Conservation (phyloP, 2,329 filamentous ascomycete genomes). For the Diaporthe longicolla region DNA sequence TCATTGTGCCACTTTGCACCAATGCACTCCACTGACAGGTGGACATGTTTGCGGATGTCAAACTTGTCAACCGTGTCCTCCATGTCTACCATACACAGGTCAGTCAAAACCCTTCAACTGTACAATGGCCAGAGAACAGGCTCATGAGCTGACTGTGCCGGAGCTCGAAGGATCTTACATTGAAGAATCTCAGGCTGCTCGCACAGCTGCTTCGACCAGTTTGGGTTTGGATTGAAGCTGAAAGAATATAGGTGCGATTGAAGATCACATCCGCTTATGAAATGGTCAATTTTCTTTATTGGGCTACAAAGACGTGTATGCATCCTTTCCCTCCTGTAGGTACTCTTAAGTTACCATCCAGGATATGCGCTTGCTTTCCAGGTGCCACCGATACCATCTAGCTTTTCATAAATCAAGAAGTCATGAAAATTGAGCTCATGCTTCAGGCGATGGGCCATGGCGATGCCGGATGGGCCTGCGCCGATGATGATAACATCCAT, state of each 20-base stretch:
- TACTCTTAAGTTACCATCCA: slow-evolving; percentile 16
- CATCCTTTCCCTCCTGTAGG: background rate
- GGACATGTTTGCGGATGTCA: slow-evolving; percentile 1
- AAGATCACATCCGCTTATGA: background rate
- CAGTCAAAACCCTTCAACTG: background rate
- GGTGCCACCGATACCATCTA: slow-evolving; percentile 30
- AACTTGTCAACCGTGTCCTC: slow-evolving; percentile 13
- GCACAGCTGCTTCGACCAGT: background rate
- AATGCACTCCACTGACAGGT: background rate
- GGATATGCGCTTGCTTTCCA: slow-evolving; percentile 36
- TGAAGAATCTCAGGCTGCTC: background rate
- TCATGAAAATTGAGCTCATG: slow-evolving; percentile 34
- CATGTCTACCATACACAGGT: slow-evolving; percentile 2
- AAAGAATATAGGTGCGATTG: background rate
- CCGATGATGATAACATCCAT: slow-evolving; percentile 24
- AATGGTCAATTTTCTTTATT: background rate
- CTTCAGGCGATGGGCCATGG: slow-evolving; percentile 36
- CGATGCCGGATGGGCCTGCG: slow-evolving; percentile 30
- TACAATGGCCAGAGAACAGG: too few relatives aligned
- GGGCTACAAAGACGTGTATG: background rate
- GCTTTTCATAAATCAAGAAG: slow-evolving; percentile 31
- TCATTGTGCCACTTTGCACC: background rate
- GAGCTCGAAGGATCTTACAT: background rate
- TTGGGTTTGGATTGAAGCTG: background rate
- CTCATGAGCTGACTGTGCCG: background rate